Evolutionary conservation across 1,284 basidiomycete species (phyloP).

Genomic region (Cutaneotrichosporon curvatum): DNA sequence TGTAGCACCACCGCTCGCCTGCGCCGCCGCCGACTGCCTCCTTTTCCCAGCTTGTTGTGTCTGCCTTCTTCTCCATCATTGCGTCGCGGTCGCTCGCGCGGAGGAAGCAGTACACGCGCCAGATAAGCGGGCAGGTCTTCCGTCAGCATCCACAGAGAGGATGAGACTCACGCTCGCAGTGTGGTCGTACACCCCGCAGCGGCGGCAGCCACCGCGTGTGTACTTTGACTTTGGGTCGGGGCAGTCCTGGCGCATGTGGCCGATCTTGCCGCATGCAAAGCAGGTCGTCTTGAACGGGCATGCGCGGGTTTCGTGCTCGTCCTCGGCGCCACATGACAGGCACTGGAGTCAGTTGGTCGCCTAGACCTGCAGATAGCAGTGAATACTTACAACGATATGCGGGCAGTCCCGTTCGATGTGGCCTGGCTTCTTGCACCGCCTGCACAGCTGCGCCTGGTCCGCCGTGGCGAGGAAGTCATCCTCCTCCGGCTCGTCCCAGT

Average conservation of each 20-base stretch:
- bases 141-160: background rate
- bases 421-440: slow-evolving; percentile 38
- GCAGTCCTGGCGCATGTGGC: slow-evolving; percentile 73
- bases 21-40: slow-evolving; percentile 31
- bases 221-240: slow-evolving; percentile 55
- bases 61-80: slow-evolving; percentile 46
- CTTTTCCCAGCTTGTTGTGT: slow-evolving; percentile 29
- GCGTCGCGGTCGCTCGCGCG: slow-evolving; percentile 53
- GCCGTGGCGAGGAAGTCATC: slow-evolving; percentile 37
- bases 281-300: slow-evolving; percentile 82
- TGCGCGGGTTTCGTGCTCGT: slow-evolving; percentile 72
- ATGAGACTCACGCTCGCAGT: slow-evolving; percentile 55
- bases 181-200: slow-evolving; percentile 66
- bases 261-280: slow-evolving; percentile 77
- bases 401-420: slow-evolving; percentile 32
- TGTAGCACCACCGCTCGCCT: slow-evolving; percentile 61
- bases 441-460: slow-evolving; percentile 36
- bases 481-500: slow-evolving; percentile 31
- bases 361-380: no score
- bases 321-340: slow-evolving; percentile 73
- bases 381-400: slow-evolving; percentile 30
- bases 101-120: slow-evolving; percentile 78
- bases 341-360: slow-evolving; percentile 53
- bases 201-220: slow-evolving; percentile 55
- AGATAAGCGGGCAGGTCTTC: slow-evolving; percentile 78